Evolutionary conservation across 1,284 basidiomycete species (phyloP).

Genomic region (Hemileia vastatrix): DNA sequence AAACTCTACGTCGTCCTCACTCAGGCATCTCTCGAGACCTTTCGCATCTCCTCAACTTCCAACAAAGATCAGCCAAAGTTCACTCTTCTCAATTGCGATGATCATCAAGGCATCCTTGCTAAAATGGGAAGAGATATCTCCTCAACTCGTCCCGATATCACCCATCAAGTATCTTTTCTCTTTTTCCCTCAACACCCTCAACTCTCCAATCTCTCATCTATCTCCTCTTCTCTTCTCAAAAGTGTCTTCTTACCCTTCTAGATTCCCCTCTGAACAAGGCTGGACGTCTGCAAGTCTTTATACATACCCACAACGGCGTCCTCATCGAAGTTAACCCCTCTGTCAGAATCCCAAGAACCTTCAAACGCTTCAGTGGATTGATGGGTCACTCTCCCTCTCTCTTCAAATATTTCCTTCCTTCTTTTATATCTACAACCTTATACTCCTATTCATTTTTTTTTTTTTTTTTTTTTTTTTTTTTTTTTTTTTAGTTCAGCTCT

Average conservation of each 20-base stretch:
- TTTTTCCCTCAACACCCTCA: slow-evolving; percentile 10
- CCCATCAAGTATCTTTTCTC: slow-evolving; percentile 69
- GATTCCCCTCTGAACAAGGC: slow-evolving; percentile 98
- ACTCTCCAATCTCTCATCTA: not conserved
- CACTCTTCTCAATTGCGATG: slow-evolving; percentile 94
- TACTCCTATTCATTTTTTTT: slow-evolving; percentile 11
- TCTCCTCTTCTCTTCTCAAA: slow-evolving; percentile 6
- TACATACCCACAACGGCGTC: slow-evolving; percentile 92
- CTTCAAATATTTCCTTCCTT: slow-evolving; percentile 6
- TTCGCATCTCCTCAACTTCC: not conserved
- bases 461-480: not conserved
- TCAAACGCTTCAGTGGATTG: slow-evolving; percentile 94
- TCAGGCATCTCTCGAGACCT: slow-evolving; percentile 14
- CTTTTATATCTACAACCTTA: not conserved
- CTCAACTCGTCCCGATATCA: slow-evolving; percentile 95
- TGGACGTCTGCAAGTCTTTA: slow-evolving; percentile 91
- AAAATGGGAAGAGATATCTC: slow-evolving; percentile 97
- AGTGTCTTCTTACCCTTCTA: slow-evolving; percentile 91
- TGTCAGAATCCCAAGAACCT: slow-evolving; percentile 93
- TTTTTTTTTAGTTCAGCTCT: slow-evolving; percentile 66
- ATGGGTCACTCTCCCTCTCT: slow-evolving; percentile 71
- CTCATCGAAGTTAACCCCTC: slow-evolving; percentile 98
- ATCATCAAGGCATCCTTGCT: slow-evolving; percentile 95
- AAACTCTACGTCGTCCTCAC: slow-evolving; percentile 20
- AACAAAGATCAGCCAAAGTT: slow-evolving; percentile 80